Base-by-base conservation (phyloP, 2,329 filamentous ascomycete genomes). In the Aureobasidium sp. region DNA sequence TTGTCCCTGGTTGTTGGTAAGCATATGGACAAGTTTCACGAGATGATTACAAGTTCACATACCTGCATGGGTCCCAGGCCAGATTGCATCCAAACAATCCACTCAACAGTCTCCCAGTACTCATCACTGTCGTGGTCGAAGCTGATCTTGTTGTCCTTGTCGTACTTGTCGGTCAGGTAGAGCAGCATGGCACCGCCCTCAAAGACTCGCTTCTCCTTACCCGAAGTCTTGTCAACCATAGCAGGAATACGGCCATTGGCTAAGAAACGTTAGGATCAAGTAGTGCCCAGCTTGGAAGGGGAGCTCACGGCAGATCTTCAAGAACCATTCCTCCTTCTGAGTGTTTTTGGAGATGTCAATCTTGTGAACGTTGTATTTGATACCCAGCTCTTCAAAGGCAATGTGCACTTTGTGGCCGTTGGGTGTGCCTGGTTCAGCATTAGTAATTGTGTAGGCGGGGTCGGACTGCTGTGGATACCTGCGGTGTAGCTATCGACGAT, bases 241-340 rank as follows among this genome's bases (percentile, higher is more conserved):
- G 77, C 78, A 20, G 77, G 78, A 59, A 80, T 79, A 41, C 78
- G 75, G 36, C 78, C 78, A 65, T 79, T 80, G n/a, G 78, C 69
- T 72, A 47, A 29, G 17, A 15, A 3, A 8, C n/a, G 11, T 63
- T 17, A 57, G 48, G 37, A 20, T 37, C 25, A 1, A 17, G 20
- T 9, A 5, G 3, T 11, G 9, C 41, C n/a, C 39, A 25, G 12
- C 14, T 9, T 6, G n/a, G 44, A 29, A 47, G 17, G 17, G 11
- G 17, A 27, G 62, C 64, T 37, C 57, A 72, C 69, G 78, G 62
- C 79, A 79, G 62, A 79, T 78, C 48, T 76, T 72, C 47, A 79
- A 64, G 66, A 75, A 81, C 76, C 77, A 79, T 2, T 69, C 67
- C 64, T 78, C 71, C 62, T 79, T 80, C 64, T 79, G 77, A 3